phyloP scores from a whole-genome alignment of 1,139 yeast genomes.

The Geotrichum fermentans region DNA sequence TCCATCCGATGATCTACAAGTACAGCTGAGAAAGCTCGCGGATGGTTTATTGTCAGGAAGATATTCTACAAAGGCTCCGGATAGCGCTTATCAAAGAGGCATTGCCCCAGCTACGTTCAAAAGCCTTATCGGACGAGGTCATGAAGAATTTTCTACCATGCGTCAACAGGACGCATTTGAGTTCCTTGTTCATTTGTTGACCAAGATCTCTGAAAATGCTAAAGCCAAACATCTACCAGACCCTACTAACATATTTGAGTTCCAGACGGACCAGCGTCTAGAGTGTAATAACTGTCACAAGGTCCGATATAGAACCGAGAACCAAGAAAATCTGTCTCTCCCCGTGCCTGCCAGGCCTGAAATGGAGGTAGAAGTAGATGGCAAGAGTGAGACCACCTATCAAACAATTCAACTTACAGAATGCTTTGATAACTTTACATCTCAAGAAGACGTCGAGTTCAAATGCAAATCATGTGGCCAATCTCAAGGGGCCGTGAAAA shows the following conservation, averaged over 20 bases:
- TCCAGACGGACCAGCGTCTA: constrained; percentile 59
- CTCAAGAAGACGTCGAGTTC: constrained; percentile 59
- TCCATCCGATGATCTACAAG: constrained; percentile 60
- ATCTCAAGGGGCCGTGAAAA: constrained; percentile 40
- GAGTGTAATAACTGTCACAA: constrained; percentile 58
- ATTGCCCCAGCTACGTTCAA: constrained; percentile 75
- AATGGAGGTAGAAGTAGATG: constrained; percentile 33
- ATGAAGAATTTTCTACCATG: constrained; percentile 78
- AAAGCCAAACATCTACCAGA: constrained; percentile 27
- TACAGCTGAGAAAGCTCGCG: constrained; percentile 71
- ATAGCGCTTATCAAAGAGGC: constrained; percentile 60
- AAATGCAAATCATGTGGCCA: constrained; percentile 58
- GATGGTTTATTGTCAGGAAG: constrained; percentile 77
- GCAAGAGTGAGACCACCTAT: constrained; percentile 45
- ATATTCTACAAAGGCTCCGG: constrained; percentile 56
- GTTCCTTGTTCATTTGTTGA: constrained; percentile 64
- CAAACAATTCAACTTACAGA: constrained; percentile 50
- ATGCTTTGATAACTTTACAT: constrained; percentile 46
- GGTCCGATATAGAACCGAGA: constrained; percentile 54
- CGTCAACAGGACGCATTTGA: constrained; percentile 95
- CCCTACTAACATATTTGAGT: constrained; percentile 60
- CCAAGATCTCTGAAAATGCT: constrained; percentile 50
- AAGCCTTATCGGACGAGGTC: constrained; percentile 66
- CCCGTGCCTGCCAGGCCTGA: constrained; percentile 46
- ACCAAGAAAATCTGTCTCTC: constrained; percentile 65